Conservation (phyloP, 1,284 basidiomycete genomes). For the Ganoderma meredithae region DNA sequence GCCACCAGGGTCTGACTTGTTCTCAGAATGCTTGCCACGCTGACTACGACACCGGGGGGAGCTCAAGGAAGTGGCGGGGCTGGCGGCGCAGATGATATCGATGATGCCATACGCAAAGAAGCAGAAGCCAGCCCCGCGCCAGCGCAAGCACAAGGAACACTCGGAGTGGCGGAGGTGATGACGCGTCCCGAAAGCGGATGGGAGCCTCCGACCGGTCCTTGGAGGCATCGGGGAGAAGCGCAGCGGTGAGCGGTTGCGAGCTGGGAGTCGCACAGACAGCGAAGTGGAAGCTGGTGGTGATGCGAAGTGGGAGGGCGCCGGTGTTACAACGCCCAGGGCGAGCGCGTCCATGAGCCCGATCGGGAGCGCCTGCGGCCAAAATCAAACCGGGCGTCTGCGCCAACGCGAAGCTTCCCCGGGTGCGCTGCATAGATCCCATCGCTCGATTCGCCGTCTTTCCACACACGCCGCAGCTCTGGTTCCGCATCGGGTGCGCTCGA, state of each 20-base stretch:
- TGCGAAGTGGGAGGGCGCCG: constrained; percentile 13
- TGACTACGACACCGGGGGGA: neutral
- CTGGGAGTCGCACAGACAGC: constrained; percentile 9
- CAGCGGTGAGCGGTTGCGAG: constrained; percentile 18
- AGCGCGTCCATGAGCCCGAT: constrained; percentile 18
- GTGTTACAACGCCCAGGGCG: constrained; percentile 12
- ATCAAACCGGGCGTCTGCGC: constrained; percentile 19
- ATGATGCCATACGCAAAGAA: neutral
- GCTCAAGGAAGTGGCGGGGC: neutral
- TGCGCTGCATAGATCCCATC: constrained; percentile 8
- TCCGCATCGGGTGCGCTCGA: neutral
- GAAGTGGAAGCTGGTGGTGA: constrained; percentile 12
- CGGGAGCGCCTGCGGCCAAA: constrained; percentile 19
- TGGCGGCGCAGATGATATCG: neutral
- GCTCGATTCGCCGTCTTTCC: constrained; percentile 1
- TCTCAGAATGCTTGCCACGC: neutral
- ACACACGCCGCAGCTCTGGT: neutral
- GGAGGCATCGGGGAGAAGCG: constrained; percentile 29
- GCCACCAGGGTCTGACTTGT: constrained; percentile 1
- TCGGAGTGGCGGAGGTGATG: neutral
- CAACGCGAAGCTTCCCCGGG: neutral
- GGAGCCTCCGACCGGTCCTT: constrained; percentile 22
- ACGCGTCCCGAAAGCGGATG: constrained; percentile 4
- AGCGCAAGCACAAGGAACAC: neutral
- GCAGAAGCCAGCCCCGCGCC: neutral